A percentile compares a stretch with the other conserved stretches of the same genome.
Conservation (phyloP, 1,284 basidiomycete genomes). For the Caloboletus firmus region DNA sequence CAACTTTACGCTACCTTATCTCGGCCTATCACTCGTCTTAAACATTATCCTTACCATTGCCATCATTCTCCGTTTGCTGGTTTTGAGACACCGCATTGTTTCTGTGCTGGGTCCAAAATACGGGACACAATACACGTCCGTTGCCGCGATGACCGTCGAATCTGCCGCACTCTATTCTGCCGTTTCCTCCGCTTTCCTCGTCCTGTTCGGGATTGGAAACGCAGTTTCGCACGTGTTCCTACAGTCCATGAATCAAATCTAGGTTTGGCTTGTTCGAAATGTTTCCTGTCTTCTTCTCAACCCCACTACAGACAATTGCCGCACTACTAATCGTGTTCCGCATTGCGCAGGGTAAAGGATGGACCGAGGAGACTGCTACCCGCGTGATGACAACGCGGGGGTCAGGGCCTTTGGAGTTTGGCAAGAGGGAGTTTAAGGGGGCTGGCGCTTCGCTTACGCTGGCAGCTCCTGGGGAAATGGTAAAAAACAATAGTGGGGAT, state of each 20-base stretch:
- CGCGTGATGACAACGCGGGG: background rate
- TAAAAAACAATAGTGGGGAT: background rate
- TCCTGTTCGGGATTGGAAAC: conserved; percentile 14
- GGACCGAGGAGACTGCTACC: conserved; percentile 16
- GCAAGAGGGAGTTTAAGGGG: conserved; percentile 4
- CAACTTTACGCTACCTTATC: conserved; percentile 23
- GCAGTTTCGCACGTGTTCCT: conserved; percentile 18
- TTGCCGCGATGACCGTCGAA: conserved; percentile 26
- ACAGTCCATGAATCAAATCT: conserved; percentile 19
- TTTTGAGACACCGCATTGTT: conserved; percentile 1
- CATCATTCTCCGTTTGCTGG: conserved; percentile 25
- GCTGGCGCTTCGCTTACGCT: conserved; percentile 2
- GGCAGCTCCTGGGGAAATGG: background rate
- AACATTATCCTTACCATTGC: conserved; percentile 27
- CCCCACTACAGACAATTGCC: conserved; percentile 15
- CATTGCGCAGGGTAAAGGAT: conserved; percentile 30
- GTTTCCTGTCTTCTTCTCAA: background rate
- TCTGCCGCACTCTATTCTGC: conserved; percentile 26
- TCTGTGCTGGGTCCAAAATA: conserved; percentile 14
- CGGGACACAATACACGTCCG: conserved; percentile 20
- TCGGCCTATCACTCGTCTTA: conserved; percentile 21
- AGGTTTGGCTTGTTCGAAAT: conserved; percentile 9
- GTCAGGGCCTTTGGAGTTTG: background rate
- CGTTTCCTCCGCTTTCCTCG: conserved; percentile 18
- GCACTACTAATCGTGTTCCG: conserved; percentile 27